Conservation (phyloP, 208 protist genomes). For the Crithidia sp. region DNA sequence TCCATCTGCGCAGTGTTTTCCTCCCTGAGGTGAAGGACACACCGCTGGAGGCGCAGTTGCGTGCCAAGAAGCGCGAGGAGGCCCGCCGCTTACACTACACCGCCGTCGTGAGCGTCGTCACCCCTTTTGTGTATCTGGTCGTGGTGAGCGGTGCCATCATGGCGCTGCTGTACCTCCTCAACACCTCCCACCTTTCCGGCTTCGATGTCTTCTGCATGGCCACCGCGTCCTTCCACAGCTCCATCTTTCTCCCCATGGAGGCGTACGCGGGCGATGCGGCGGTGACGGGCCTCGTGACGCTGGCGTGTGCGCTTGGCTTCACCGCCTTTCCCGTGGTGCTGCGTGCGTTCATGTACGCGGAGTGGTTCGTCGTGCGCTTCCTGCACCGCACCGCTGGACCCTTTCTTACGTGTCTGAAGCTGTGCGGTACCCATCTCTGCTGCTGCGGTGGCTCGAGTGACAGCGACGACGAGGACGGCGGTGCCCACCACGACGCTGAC, state of each 20-base stretch:
- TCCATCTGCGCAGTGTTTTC: conserved; percentile 52
- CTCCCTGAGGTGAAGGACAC: conserved; percentile 39
- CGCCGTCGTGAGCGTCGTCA: conserved; percentile 53
- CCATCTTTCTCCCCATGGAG: conserved; percentile 74
- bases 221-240: conserved; percentile 71
- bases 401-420: background rate
- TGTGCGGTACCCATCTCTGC: background rate
- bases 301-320: conserved; percentile 72
- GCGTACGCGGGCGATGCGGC: conserved; percentile 46
- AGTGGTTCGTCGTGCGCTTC: conserved; percentile 36
- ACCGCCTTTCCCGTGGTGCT: conserved; percentile 75
- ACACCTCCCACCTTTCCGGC: conserved; percentile 44
- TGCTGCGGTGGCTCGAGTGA: background rate
- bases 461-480: conserved; percentile 5
- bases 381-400: background rate
- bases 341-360: conserved; percentile 50
- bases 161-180: conserved; percentile 42
- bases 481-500: background rate
- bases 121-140: conserved; percentile 54
- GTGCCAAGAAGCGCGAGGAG: conserved; percentile 42
- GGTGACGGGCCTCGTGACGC: conserved; percentile 49
- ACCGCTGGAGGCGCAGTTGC: conserved; percentile 41
- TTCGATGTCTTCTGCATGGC: conserved; percentile 47
- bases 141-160: conserved; percentile 47
- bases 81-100: conserved; percentile 56